Evolutionary conservation across 441 rosid species (phyloP).

Genomic region (Jatropha podagrica): DNA sequence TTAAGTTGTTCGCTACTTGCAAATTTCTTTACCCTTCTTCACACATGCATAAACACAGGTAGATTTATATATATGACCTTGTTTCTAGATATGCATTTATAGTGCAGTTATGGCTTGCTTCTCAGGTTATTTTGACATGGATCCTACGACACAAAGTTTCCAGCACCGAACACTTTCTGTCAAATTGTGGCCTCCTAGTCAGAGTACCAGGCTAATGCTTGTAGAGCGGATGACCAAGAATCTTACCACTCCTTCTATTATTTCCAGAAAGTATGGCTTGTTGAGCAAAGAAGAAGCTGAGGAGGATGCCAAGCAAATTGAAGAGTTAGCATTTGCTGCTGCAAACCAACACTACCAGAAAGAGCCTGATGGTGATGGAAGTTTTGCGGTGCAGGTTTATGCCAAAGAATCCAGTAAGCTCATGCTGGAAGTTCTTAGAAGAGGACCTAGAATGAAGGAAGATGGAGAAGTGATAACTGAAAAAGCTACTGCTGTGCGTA

Average conservation of each 20-base stretch:
- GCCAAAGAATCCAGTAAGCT: constrained; percentile 89
- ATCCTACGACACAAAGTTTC: constrained; percentile 37
- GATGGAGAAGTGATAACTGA: constrained; percentile 34
- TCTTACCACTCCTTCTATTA: constrained; percentile 66
- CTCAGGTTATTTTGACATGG: constrained; percentile 52
- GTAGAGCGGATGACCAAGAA: constrained; percentile 70
- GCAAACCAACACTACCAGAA: constrained; percentile 72
- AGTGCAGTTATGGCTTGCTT: constrained; percentile 6
- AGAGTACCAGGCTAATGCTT: constrained; percentile 74
- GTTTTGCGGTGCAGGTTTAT: constrained; percentile 89
- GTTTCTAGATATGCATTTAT: constrained; percentile 1
- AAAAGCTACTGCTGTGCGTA: constrained; percentile 27
- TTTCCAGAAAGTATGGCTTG: constrained; percentile 81
- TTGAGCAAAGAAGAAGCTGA: constrained; percentile 71
- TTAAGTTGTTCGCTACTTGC: neutral
- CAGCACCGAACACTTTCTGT: constrained; percentile 58
- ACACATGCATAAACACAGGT: too few species aligned
- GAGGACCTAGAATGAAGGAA: constrained; percentile 51
- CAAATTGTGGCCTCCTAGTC: constrained; percentile 90
- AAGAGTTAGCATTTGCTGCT: constrained; percentile 55
- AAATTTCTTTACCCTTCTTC: neutral
- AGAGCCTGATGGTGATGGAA: constrained; percentile 91
- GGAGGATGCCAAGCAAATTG: constrained; percentile 70
- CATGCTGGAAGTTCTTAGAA: constrained; percentile 79
- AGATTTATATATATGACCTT: neutral